These are phyloP conservation scores for Clarireedia paspali DNA, from an alignment of 2,329 filamentous ascomycete genomes.

Conservation along the genomic window DNA sequence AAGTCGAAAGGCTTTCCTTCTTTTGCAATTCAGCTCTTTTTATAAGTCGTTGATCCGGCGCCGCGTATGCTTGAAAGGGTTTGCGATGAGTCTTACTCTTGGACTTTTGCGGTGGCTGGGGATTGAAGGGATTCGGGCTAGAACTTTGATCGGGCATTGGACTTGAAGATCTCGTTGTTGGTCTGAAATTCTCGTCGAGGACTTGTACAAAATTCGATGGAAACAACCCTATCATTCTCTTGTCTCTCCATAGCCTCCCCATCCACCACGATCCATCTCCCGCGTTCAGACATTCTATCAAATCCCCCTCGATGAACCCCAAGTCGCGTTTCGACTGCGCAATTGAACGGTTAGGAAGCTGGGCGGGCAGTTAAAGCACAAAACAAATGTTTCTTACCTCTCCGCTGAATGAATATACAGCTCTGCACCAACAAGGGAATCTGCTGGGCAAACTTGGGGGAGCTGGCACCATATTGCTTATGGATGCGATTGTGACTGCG, in stretches of 20 bases:
- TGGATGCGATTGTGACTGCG: not conserved
- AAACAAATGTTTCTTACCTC: conserved; percentile 41
- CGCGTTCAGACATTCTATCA: conserved; percentile 97
- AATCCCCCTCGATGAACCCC: conserved; percentile 92
- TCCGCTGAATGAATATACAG: conserved; percentile 89
- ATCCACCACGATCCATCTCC: conserved; percentile 99
- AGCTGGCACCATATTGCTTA: conserved; percentile 35
- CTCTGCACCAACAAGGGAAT: conserved; percentile 88
- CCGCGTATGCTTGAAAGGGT: conserved; percentile 59
- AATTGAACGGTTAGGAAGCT: not conserved
- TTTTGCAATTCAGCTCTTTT: conserved; percentile 34
- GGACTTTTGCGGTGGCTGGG: conserved; percentile 24
- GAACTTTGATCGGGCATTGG: conserved; percentile 33
- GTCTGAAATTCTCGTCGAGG: conserved; percentile 76
- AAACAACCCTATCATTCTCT: conserved; percentile 84
- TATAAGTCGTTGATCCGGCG: conserved; percentile 56
- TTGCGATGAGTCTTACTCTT: conserved; percentile 57
- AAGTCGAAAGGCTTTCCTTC: conserved; percentile 22
- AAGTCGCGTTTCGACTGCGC: conserved; percentile 78
- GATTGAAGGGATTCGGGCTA: conserved; percentile 27
- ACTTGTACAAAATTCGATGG: conserved; percentile 97
- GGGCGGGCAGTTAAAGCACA: not conserved
- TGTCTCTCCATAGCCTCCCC: conserved; percentile 81
- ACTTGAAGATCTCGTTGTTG: conserved; percentile 55
- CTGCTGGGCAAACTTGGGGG: conserved; percentile 60